Conservation (phyloP, 768 basidiomycete genomes). For the Scleroderma citrinum region DNA sequence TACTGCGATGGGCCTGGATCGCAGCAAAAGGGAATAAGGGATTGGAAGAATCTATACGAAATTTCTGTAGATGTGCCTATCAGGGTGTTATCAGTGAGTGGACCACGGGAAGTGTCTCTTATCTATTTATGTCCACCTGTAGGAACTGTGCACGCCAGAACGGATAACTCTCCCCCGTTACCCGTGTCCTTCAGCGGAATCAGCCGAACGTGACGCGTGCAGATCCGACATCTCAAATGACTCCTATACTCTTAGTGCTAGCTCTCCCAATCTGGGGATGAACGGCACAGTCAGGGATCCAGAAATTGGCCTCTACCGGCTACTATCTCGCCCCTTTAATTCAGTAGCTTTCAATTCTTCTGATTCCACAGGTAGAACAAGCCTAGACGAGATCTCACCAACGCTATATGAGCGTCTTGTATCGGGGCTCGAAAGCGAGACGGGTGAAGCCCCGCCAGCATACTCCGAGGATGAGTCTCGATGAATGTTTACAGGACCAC, state of each 20-base stretch:
- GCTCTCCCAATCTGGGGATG: not conserved
- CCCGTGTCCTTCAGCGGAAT: not conserved
- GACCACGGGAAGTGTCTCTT: too few species aligned
- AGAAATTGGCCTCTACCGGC: slow-evolving; percentile 23
- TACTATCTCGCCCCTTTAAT: too few species aligned
- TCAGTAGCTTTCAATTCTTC: too few species aligned
- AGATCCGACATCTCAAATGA: not conserved
- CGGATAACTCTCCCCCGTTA: slow-evolving; percentile 52
- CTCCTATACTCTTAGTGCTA: not conserved
- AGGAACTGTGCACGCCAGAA: slow-evolving; percentile 81
- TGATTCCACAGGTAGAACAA: too few species aligned
- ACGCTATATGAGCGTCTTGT: slow-evolving; percentile 73
- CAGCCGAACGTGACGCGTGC: not conserved
- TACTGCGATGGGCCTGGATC: slow-evolving; percentile 40
- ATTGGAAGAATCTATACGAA: slow-evolving; percentile 82
- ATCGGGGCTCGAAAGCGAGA: slow-evolving; percentile 73
- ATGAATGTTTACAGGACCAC: too few species aligned
- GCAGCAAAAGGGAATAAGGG: slow-evolving; percentile 50
- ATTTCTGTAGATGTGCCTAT: slow-evolving; percentile 83
- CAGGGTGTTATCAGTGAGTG: slow-evolving; percentile 76
- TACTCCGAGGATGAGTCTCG: slow-evolving; percentile 31
- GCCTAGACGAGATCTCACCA: not conserved
- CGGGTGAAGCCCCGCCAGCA: slow-evolving; percentile 82
- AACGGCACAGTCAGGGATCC: not conserved
- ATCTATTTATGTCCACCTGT: slow-evolving; percentile 2